Evolutionary conservation across 208 protist species (phyloP), one percentile per base, ranked within the genome.

Genomic region (Jaenimonas drosophilae): DNA sequence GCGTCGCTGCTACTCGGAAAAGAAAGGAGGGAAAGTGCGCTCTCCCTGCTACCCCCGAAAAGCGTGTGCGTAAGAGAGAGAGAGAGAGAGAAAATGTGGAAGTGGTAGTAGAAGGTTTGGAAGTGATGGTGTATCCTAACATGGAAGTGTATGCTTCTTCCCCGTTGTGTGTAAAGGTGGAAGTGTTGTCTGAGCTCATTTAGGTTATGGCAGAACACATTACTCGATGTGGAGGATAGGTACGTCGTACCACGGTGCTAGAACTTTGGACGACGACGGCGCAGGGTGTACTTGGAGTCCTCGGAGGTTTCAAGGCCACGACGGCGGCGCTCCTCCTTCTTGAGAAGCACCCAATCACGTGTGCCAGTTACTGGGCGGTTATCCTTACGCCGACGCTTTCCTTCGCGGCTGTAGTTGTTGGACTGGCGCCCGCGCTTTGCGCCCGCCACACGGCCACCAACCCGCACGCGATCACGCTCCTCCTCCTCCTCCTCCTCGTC

Each of bases 261-360:
- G 51, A 97, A 97, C 9, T 81, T 71, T 1, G 69, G 68, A 11
- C 70, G 64, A 31, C 97, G 84, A 47, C 74, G 91, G 14, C 96
- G 64, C 53, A 90, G 96, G n/a, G 97, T 97, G 66, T 98, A 99
- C 73, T 98, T 98, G 37, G 79, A 85, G 55, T 98, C 92, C 0
- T 44, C 59, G 4, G 76, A 75, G 12, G 95, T 90, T 27, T 89
- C 59, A 50, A 91, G 84, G 11, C 97, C 96, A 56, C 95, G 81
- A 25, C 72, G 73, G 6, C 92, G 75, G 24, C 94, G 86, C 38
- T 71, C 49, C 43, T 97, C 84, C 59, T 98, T 98, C 71, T 98
- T 98, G 16, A 89, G 53, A 14, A 91, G 47, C 20, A 98, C 95
- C 96, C 96, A 98, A 6, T 98, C 87, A 46, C 79, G 83, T 12